A percentile compares a stretch with the other conserved stretches of the same genome.
phyloP scores from a whole-genome alignment of 331 rosid species.

The Prunus yedoensis region DNA sequence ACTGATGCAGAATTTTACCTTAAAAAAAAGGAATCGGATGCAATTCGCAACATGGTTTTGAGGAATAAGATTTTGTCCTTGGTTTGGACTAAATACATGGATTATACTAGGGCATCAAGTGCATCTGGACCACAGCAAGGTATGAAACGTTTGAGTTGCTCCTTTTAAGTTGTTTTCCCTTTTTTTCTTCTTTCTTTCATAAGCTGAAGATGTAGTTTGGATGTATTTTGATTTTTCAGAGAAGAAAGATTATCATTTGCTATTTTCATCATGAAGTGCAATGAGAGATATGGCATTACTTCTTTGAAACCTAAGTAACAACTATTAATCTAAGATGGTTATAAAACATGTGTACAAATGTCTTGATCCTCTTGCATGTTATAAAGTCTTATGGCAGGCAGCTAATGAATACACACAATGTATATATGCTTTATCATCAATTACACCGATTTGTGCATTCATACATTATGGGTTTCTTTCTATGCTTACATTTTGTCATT shows the following conservation, averaged over 20 bases:
- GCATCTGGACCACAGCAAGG: conserved; percentile 50
- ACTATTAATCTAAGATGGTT: not conserved
- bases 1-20: conserved; percentile 40
- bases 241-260: not conserved
- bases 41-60: conserved; percentile 31
- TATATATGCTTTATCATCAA: too few species aligned
- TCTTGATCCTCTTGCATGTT: not conserved
- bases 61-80: conserved; percentile 53
- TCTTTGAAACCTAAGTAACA: not conserved
- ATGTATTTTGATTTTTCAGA: not conserved
- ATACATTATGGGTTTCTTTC: not conserved
- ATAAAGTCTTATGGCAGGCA: not conserved
- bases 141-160: conserved; percentile 20
- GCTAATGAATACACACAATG: not conserved
- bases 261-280: not conserved
- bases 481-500: conserved; percentile 17
- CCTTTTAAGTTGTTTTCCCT: not conserved
- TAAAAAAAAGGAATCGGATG: conserved; percentile 40
- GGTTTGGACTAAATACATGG: conserved; percentile 62
- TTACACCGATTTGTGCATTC: not conserved
- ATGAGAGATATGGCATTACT: not conserved
- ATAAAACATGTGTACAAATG: not conserved
- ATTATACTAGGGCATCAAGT: conserved; percentile 31
- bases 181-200: not conserved
- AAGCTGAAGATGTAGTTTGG: not conserved